Evolutionary conservation across 2,329 filamentous ascomycete genomes (phyloP).

Genomic region (Albophoma yamanashiensis): DNA sequence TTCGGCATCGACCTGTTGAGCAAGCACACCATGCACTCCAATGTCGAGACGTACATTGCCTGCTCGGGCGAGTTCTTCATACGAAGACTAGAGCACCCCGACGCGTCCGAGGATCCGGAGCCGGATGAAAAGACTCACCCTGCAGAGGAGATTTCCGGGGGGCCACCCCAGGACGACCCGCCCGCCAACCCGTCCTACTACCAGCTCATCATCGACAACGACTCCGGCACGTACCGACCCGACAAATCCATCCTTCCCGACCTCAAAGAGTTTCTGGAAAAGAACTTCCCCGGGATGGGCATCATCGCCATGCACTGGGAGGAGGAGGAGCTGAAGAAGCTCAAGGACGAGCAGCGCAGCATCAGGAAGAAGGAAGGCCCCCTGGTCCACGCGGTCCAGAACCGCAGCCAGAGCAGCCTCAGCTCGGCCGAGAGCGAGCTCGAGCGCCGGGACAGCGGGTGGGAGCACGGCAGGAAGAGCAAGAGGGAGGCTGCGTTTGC

Average conservation of each 20-base stretch:
- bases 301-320: constrained; percentile 70
- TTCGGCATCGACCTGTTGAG: constrained; percentile 88
- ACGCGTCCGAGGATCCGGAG: constrained; percentile 29
- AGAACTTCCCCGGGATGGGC: constrained; percentile 67
- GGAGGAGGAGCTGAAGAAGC: constrained; percentile 57
- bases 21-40: constrained; percentile 95
- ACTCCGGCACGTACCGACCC: constrained; percentile 85
- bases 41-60: constrained; percentile 84
- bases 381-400: constrained; percentile 43
- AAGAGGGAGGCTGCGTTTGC: constrained; percentile 42
- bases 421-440: constrained; percentile 44
- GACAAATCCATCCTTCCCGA: constrained; percentile 65
- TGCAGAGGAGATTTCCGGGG: constrained; percentile 32
- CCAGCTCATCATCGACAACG: constrained; percentile 89
- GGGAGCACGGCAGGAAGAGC: constrained; percentile 31
- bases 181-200: constrained; percentile 49
- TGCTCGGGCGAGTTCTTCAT: constrained; percentile 92
- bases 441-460: constrained; percentile 29
- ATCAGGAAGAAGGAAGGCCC: constrained; percentile 56
- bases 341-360: constrained; percentile 68
- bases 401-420: constrained; percentile 40
- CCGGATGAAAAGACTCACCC: constrained; percentile 41
- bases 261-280: constrained; percentile 58
- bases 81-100: constrained; percentile 48
- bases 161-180: constrained; percentile 30